Evolutionary conservation across 2,329 filamentous ascomycete genomes (phyloP).

Genomic region (Colletotrichum sp.): DNA sequence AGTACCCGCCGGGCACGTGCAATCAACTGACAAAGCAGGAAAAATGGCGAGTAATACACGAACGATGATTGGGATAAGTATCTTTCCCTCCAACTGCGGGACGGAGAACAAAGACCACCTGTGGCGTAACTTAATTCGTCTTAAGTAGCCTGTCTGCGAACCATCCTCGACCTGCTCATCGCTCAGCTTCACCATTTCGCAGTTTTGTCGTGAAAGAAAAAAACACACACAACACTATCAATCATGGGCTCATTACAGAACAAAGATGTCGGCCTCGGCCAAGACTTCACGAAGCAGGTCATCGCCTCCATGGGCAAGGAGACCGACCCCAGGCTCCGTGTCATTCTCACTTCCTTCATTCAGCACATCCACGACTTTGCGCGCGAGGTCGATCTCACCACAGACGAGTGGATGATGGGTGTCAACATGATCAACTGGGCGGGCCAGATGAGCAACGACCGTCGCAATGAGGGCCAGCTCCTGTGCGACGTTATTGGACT

Average conservation of each 20-base stretch:
- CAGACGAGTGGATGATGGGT: slow-evolving; percentile 80
- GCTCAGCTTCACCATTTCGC: neutral
- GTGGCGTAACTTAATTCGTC: neutral
- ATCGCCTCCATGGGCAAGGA: slow-evolving; percentile 77
- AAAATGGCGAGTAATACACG: slow-evolving; percentile 1
- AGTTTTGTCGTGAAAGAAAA: neutral
- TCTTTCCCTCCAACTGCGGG: neutral
- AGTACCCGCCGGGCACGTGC: slow-evolving; percentile 7
- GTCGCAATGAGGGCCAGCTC: slow-evolving; percentile 76
- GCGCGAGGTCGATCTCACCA: slow-evolving; percentile 78
- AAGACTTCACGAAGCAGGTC: slow-evolving; percentile 73
- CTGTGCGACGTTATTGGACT: slow-evolving; percentile 77
- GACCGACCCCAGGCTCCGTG: slow-evolving; percentile 69
- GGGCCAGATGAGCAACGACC: slow-evolving; percentile 71
- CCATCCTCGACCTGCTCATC: neutral
- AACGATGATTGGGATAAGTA: slow-evolving; percentile 1
- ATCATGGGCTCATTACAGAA: slow-evolving; percentile 17
- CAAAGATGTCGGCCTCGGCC: slow-evolving; percentile 29
- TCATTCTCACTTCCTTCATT: slow-evolving; percentile 72
- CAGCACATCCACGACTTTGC: slow-evolving; percentile 82
- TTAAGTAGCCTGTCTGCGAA: neutral
- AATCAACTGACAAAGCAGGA: neutral
- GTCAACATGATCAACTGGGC: slow-evolving; percentile 64
- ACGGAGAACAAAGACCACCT: neutral
- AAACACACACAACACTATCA: neutral